Evolutionary conservation across 768 basidiomycete species (phyloP), one percentile per base, ranked within the genome.

Genomic region (Pleurotus pulmonarius): DNA sequence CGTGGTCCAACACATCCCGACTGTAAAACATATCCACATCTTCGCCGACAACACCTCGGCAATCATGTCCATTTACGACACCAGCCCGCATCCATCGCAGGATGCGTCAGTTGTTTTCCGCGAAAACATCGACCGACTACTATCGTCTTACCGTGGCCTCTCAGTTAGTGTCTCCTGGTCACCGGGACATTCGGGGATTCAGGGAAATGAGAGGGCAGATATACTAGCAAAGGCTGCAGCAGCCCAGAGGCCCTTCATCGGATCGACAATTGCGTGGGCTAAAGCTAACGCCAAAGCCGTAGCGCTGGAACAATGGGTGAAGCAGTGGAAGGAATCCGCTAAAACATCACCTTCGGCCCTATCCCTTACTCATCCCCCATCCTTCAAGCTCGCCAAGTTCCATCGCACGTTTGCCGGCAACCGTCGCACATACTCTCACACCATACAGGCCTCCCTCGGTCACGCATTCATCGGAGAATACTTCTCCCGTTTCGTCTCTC

Each of bases 21-120:
- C 53, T 13, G 55, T 70, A 47, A 16, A 16, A 2, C 57, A 64
- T 49, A 55, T 70, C 16, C 53, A 60, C 56, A 58, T 68, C 46
- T 70, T 57, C 49, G 58, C 66, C 0, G 65, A 70, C 59, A 67
- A 66, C 52, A 18, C 66, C 15, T 41, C 68, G 1, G 64, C 64
- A 0, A 44, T 63, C 4, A 8, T 26, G n/a, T 46, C 65, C 26
- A 63, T 68, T 12, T 48, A 49, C 37, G 58, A 67, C 20, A 63
- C 62, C 0, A 62, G 61, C 53, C 53, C 58, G 4, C 37, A 46
- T 16, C 55, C 62, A 3, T 67, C 64, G 9, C 69, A 68, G 12
- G 15, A 15, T 43, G 41, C 41, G 5, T 43, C 41, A 7, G 6
- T 43, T 12, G 12, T 43, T 6, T 56, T 34, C 49, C 0, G 57